phyloP scores from a whole-genome alignment of 2,329 filamentous ascomycete genomes.

The Hymenoscyphus fraxineus region DNA sequence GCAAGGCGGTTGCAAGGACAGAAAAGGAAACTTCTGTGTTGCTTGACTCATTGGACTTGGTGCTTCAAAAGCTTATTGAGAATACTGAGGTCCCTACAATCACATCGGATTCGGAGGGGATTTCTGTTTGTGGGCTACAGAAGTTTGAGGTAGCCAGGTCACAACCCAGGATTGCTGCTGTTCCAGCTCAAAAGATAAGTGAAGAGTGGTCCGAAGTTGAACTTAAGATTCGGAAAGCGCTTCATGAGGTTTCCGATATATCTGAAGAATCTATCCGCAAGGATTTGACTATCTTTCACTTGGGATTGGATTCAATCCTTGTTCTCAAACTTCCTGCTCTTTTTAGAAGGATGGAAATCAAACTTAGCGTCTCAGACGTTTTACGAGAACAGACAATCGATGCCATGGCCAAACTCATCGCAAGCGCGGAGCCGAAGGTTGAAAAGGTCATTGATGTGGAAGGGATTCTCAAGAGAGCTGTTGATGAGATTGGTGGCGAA shows the following conservation, averaged over 20 bases:
- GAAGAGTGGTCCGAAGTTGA: slow-evolving; percentile 36
- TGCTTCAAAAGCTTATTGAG: slow-evolving; percentile 54
- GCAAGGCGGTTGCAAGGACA: slow-evolving; percentile 54
- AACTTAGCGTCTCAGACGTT: slow-evolving; percentile 67
- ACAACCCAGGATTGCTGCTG: not conserved
- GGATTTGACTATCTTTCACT: slow-evolving; percentile 68
- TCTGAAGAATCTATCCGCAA: slow-evolving; percentile 54
- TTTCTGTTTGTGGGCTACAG: slow-evolving; percentile 64
- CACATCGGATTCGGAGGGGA: slow-evolving; percentile 45
- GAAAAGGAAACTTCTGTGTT: slow-evolving; percentile 45
- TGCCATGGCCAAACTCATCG: slow-evolving; percentile 53
- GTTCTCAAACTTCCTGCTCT: slow-evolving; percentile 78
- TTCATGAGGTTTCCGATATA: slow-evolving; percentile 58
- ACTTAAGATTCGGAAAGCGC: slow-evolving; percentile 42
- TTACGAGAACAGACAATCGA: slow-evolving; percentile 61
- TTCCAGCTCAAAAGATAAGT: not conserved
- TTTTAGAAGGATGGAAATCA: slow-evolving; percentile 60
- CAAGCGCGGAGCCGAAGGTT: slow-evolving; percentile 28
- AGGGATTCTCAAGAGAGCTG: slow-evolving; percentile 38
- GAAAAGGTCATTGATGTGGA: slow-evolving; percentile 37
- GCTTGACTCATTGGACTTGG: slow-evolving; percentile 54
- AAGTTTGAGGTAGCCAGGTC: slow-evolving; percentile 34
- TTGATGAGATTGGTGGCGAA: slow-evolving; percentile 39
- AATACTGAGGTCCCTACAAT: slow-evolving; percentile 50
- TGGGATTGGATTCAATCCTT: slow-evolving; percentile 88